Evolutionary conservation across 129 eudicot species (phyloP).

Genomic region (Pittosporum tobira): DNA sequence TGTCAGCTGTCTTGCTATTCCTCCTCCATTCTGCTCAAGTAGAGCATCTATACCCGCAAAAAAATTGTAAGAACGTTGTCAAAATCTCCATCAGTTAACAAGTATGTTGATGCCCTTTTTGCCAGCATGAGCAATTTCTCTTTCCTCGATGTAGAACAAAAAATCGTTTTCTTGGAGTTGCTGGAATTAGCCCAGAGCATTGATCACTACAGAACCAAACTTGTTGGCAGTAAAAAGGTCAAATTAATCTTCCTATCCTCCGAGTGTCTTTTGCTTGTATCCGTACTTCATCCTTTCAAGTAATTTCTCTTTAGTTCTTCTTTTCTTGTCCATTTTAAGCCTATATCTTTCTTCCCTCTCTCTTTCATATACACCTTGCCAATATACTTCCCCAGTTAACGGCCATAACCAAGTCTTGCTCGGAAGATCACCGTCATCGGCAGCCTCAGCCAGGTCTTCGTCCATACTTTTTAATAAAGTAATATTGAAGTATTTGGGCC

Average conservation of each 20-base stretch:
- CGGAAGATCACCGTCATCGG: constrained; percentile 79
- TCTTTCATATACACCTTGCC: constrained; percentile 92
- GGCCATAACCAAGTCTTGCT: constrained; percentile 88
- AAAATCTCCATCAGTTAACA: constrained; percentile 9
- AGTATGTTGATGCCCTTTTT: background rate
- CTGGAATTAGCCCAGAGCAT: background rate
- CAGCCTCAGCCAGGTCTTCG: constrained; percentile 96
- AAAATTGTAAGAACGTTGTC: constrained; percentile 3
- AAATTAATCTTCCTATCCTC: constrained; percentile 30
- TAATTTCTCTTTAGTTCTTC: constrained; percentile 78
- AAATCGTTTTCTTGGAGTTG: constrained; percentile 4
- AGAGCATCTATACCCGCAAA: constrained; percentile 15
- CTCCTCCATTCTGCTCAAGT: constrained; percentile 23
- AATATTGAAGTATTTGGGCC: constrained; percentile 72
- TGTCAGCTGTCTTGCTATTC: constrained; percentile 16
- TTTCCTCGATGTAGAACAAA: background rate
- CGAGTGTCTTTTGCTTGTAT: constrained; percentile 77
- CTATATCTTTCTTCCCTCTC: constrained; percentile 92
- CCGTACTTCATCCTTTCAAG: constrained; percentile 61
- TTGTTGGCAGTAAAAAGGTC: background rate
- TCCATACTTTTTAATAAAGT: constrained; percentile 81
- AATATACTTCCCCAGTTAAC: constrained; percentile 81
- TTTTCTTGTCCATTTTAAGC: constrained; percentile 86
- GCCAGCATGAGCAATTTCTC: constrained; percentile 15
- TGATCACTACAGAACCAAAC: constrained; percentile 12